A percentile compares a stretch with the other conserved stretches of the same genome.
Evolutionary conservation across 1,139 yeast genomes (phyloP).

Genomic region (Zygosaccharomyces sapae): DNA sequence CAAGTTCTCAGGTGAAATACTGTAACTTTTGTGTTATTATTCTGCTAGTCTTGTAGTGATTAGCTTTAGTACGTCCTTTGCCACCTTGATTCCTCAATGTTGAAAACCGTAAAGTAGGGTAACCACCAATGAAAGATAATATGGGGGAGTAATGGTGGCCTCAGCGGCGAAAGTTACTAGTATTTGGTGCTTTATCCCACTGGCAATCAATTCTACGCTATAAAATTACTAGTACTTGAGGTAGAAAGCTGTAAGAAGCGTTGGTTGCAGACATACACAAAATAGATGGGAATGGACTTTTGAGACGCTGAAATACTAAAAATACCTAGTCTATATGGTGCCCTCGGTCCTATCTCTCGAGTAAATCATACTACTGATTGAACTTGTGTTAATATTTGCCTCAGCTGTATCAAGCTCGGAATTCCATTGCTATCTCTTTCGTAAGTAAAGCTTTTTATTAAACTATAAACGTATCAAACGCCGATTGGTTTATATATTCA

Average conservation of each 20-base stretch:
- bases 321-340: too few species aligned
- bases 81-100: conserved; percentile 7
- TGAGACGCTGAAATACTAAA: too few species aligned
- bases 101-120: conserved; percentile 4
- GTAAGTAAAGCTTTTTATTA: background rate
- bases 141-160: background rate
- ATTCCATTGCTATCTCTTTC: background rate
- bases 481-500: background rate
- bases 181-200: background rate
- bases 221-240: background rate
- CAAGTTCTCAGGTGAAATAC: background rate
- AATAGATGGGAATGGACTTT: too few species aligned
- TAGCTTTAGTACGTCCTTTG: conserved; percentile 5
- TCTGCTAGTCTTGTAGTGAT: background rate
- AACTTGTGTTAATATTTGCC: background rate
- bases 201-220: background rate
- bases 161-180: background rate
- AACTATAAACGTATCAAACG: conserved; percentile 2
- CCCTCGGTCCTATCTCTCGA: too few species aligned
- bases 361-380: background rate
- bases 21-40: background rate
- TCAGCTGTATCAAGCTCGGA: background rate
- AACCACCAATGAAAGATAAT: background rate
- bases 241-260: too few species aligned
- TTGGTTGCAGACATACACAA: too few species aligned